Conservation (phyloP, 2,329 filamentous ascomycete species). For the Taxawa tesnikishii region DNA sequence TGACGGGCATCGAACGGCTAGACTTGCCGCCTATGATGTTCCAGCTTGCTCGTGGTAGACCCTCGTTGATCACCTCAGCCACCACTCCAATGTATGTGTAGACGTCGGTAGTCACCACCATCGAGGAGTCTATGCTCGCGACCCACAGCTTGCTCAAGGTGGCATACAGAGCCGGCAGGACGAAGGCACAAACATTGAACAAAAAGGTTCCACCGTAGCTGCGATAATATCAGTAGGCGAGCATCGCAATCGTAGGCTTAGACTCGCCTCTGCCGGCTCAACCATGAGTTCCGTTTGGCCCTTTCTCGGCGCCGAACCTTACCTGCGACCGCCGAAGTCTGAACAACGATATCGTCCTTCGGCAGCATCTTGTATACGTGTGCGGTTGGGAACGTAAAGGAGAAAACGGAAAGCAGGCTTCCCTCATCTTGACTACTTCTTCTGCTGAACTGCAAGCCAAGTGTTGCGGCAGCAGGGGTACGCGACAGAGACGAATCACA, state of each 20-base stretch:
- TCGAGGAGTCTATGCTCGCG: constrained; percentile 47
- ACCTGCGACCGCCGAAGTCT: too few relatives aligned
- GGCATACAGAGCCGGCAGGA: constrained; percentile 53
- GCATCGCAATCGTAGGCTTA: too few relatives aligned
- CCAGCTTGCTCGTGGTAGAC: constrained; percentile 56
- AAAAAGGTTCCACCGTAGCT: constrained; percentile 44
- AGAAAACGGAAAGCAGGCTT: too few relatives aligned
- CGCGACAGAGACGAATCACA: too few relatives aligned
- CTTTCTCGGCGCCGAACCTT: too few relatives aligned
- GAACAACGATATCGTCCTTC: constrained; percentile 1
- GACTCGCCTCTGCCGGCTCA: too few relatives aligned
- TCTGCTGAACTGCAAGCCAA: too few relatives aligned
- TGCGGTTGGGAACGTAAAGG: too few relatives aligned
- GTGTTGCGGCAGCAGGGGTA: too few relatives aligned
- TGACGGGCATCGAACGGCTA: constrained; percentile 36
- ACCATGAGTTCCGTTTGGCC: too few relatives aligned
- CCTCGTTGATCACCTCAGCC: constrained; percentile 59
- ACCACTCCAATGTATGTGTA: constrained; percentile 60
- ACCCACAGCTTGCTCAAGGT: constrained; percentile 65
- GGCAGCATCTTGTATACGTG: background rate
- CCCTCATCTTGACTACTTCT: too few relatives aligned
- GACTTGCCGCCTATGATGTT: constrained; percentile 54
- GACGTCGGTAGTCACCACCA: constrained; percentile 51
- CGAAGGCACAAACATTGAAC: constrained; percentile 52
- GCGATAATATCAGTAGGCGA: background rate